phyloP scores from a whole-genome alignment of 306 rosid species.

The Malus asiatica region DNA sequence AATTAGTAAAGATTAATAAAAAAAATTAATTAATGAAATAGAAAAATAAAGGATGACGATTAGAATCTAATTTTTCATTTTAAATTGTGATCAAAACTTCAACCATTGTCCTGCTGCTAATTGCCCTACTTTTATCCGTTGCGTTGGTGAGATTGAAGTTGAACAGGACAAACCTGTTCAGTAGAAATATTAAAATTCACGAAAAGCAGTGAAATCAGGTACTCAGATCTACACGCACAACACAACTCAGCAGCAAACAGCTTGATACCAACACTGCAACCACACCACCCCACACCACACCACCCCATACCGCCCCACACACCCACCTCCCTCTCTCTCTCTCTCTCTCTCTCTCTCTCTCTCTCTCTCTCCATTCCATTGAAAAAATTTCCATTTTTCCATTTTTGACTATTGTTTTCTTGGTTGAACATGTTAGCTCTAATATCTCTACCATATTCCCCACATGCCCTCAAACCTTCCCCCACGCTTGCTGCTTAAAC shows the following conservation, averaged over 20 bases:
- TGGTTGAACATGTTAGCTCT: constrained; percentile 19
- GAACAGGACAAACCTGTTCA: constrained; percentile 5
- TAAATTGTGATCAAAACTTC: too few species aligned
- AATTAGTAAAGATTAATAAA: too few species aligned
- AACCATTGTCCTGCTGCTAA: too few species aligned
- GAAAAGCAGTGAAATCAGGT: background rate
- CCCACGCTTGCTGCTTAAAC: constrained; percentile 20
- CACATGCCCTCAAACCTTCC: constrained; percentile 17
- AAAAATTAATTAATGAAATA: too few species aligned
- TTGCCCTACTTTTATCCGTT: too few species aligned
- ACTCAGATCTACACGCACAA: constrained; percentile 34
- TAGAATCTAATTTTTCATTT: too few species aligned
- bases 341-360: background rate
- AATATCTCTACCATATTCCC: constrained; percentile 22
- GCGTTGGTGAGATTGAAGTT: background rate
- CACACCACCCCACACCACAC: constrained; percentile 13
- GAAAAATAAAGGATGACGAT: too few species aligned
- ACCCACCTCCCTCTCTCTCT: constrained; percentile 1
- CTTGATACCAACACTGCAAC: constrained; percentile 42
- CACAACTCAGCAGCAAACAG: constrained; percentile 7
- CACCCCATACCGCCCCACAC: constrained; percentile 3
- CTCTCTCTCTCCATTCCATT: background rate
- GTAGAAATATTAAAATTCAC: constrained; percentile 15
- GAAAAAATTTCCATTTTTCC: background rate
- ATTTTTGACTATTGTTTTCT: constrained; percentile 31